These are phyloP conservation scores for Thinopyrum elongatum DNA, from an alignment of 176 grass and related monocot genomes.

Conservation along the genomic window DNA sequence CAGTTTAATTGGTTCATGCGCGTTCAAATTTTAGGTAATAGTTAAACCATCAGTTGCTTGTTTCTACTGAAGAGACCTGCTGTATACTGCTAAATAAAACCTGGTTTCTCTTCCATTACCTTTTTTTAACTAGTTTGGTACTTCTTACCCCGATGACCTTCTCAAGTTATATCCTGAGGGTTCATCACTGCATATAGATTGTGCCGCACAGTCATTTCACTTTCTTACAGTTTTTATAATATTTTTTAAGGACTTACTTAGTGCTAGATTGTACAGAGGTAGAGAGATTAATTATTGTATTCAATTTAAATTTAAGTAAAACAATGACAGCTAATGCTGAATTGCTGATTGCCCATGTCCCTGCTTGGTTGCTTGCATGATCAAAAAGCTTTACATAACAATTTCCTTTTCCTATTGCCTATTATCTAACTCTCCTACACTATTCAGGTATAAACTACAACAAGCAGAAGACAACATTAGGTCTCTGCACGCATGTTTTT, in stretches of 20 bases:
- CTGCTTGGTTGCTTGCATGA: not conserved
- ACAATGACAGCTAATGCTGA: not conserved
- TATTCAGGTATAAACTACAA: not conserved
- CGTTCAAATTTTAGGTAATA: not conserved
- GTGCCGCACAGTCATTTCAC: not conserved
- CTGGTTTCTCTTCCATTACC: not conserved
- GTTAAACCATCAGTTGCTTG: not conserved
- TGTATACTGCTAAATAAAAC: not conserved
- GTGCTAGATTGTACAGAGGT: not conserved
- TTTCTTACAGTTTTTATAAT: not conserved
- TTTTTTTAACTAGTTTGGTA: not conserved
- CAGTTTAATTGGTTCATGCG: not conserved
- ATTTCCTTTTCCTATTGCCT: not conserved
- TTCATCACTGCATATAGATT: not conserved
- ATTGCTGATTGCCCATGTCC: not conserved
- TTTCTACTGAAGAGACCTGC: not conserved
- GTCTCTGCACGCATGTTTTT: not conserved
- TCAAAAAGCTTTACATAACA: not conserved
- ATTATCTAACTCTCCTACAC: not conserved
- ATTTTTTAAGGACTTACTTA: not conserved
- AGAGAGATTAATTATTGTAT: not conserved
- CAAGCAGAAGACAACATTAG: not conserved
- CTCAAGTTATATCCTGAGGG: not conserved
- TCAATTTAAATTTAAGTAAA: not conserved
- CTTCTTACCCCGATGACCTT: not conserved